Base-by-base conservation (phyloP, 2,329 filamentous ascomycete genomes). In the Huntiella omanensis region DNA sequence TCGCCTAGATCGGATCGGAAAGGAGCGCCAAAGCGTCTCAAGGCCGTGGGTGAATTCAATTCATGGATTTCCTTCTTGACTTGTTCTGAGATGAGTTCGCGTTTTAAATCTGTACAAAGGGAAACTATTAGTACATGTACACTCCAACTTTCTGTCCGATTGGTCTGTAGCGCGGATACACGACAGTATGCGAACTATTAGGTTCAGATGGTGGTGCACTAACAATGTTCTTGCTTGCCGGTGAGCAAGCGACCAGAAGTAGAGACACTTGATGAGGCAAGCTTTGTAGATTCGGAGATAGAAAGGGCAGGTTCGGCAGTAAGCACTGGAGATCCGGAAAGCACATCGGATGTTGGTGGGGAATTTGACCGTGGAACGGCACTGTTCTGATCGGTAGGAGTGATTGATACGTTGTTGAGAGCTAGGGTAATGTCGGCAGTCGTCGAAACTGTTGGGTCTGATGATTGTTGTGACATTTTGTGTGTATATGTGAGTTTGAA, bases 221-320 rank as follows among this genome's bases (percentile, higher is more conserved):
- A 61, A 93, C 86, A 98, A 61, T 98, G 91, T 62, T 98, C 91
- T 70, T 98, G 88, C 65, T 95, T 96, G 54, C 91, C 91, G 0
- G 87, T 94, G 58, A 98, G 65, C 4, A 68, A 37, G 64, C 66
- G 3, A 63, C 58, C 42, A 65, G 60, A 47, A 16, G 43, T 13
- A 12, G 8, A 45, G 10, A 13, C 28, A n/a, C 38, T 40, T 15
- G 7, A 33, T 5, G 62, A 57, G n/a, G 55, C 52, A 12, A 50
- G 12, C 13, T 33, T 13, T 13, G 40, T 34, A 34, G 40, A 43
- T 16, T 35, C 32, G 6, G 43, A 33, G 11, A 38, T 12, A 11
- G 34, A 45, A n/a, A 37, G 43, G 8, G 36, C 37, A 33, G 35
- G 35, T 48, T 48, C 40, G 33, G 48, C 22, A 36, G 32, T 34